A percentile compares a stretch with the other conserved stretches of the same genome.
Conservation (phyloP, 75 land plant species). For the Sequoia sempervirens region DNA sequence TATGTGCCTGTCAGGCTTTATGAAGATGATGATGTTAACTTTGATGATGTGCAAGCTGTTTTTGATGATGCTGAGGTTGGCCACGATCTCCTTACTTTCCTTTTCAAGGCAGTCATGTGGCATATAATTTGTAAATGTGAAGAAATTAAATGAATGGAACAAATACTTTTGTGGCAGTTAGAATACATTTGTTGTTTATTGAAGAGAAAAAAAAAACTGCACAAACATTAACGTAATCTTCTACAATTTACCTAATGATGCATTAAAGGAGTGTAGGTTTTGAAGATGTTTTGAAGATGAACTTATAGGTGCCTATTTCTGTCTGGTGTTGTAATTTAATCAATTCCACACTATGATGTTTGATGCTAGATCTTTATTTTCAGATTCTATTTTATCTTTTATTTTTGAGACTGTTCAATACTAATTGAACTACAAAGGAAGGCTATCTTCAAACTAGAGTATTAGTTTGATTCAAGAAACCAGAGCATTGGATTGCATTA, state of each 20-base stretch:
- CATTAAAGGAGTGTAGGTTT: neutral
- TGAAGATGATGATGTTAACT: conserved; percentile 70
- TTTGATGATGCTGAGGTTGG: conserved; percentile 89
- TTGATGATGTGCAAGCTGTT: conserved; percentile 86
- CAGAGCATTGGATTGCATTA: neutral
- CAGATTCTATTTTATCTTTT: neutral
- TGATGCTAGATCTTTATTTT: neutral
- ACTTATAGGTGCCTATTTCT: neutral
- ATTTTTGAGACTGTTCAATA: neutral
- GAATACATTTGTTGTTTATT: neutral
- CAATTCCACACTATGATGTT: neutral
- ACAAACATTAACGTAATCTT: neutral
- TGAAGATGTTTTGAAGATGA: too few relatives aligned
- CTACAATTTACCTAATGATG: neutral
- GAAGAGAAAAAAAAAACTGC: neutral
- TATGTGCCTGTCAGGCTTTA: conserved; percentile 58
- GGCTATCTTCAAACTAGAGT: neutral
- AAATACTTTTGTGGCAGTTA: neutral
- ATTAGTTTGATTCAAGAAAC: neutral
- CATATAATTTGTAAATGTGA: neutral
- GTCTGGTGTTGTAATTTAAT: neutral
- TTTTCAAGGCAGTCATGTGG: conserved; percentile 1
- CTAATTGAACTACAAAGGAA: neutral
- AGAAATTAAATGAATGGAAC: neutral
- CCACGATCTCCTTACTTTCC: conserved; percentile 5